A percentile compares a stretch with the other conserved stretches of the same genome.
These are phyloP conservation scores for Termitomyces sp. DNA, from an alignment of 768 basidiomycete genomes.

Conservation along the genomic window DNA sequence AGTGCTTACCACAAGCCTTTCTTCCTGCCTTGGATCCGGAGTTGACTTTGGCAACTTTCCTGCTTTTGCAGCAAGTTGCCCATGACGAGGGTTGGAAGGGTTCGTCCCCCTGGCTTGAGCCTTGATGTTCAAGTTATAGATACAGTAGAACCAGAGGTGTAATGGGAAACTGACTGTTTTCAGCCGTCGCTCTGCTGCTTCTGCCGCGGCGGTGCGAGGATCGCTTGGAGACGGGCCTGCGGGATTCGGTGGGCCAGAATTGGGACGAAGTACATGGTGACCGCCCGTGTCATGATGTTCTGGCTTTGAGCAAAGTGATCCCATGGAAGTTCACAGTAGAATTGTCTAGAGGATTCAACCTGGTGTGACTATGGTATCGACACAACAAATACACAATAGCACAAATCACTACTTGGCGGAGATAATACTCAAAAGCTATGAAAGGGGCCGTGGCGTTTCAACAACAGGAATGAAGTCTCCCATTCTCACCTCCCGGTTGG, in stretches of 20 bases:
- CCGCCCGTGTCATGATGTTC: conserved; percentile 36
- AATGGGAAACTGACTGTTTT: conserved; percentile 41
- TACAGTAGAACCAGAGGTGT: conserved; percentile 10
- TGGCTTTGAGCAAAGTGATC: conserved; percentile 53
- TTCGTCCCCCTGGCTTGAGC: conserved; percentile 39
- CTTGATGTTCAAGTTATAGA: conserved; percentile 24
- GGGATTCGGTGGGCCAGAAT: conserved; percentile 25
- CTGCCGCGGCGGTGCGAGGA: conserved; percentile 52
- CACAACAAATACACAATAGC: not conserved
- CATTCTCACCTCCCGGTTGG: conserved; percentile 28
- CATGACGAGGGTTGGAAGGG: conserved; percentile 41
- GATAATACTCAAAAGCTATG: not conserved
- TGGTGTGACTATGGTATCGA: conserved; percentile 7
- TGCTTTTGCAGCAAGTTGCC: conserved; percentile 38
- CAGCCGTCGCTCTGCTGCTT: conserved; percentile 57
- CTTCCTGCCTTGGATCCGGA: conserved; percentile 29
- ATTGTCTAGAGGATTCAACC: not conserved
- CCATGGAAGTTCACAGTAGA: conserved; percentile 33
- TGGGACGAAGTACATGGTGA: conserved; percentile 42
- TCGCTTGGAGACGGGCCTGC: conserved; percentile 27
- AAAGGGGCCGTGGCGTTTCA: conserved; percentile 15
- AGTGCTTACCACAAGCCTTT: conserved; percentile 23
- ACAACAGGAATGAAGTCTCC: conserved; percentile 43
- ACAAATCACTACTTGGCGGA: not conserved
- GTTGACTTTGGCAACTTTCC: conserved; percentile 32